These are phyloP conservation scores for Trichoderma asperelloides DNA, from an alignment of 495 filamentous ascomycete genomes.

Conservation along the genomic window DNA sequence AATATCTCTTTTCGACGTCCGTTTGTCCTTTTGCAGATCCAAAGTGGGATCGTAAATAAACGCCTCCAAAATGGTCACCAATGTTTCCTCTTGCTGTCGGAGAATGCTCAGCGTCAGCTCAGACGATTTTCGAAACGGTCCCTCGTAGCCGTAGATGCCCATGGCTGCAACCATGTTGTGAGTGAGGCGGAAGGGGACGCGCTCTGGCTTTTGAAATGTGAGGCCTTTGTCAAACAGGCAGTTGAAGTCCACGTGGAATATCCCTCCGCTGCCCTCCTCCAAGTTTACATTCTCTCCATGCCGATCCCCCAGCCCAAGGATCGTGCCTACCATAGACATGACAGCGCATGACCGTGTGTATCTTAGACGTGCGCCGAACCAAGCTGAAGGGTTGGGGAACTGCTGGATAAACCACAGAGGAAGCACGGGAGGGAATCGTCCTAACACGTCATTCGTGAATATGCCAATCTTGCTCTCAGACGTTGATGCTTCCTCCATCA, in stretches of 20 bases:
- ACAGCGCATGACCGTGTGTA: slow-evolving; percentile 92
- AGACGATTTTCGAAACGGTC: slow-evolving; percentile 82
- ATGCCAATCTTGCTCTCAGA: slow-evolving; percentile 44
- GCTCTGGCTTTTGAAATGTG: slow-evolving; percentile 89
- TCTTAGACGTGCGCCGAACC: slow-evolving; percentile 82
- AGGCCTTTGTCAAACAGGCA: slow-evolving; percentile 98
- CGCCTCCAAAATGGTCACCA: slow-evolving; percentile 94
- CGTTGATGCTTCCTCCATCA: slow-evolving; percentile 37
- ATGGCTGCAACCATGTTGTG: slow-evolving; percentile 98
- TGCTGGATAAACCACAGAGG: slow-evolving; percentile 92
- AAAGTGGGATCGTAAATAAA: slow-evolving; percentile 95
- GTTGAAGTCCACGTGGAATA: slow-evolving; percentile 98
- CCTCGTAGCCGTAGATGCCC: slow-evolving; percentile 85
- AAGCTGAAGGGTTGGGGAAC: slow-evolving; percentile 85
- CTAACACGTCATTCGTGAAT: slow-evolving; percentile 60
- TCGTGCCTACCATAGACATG: slow-evolving; percentile 95
- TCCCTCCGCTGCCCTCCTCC: slow-evolving; percentile 87
- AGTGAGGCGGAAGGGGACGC: slow-evolving; percentile 94
- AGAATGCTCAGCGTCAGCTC: slow-evolving; percentile 81
- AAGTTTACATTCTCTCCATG: slow-evolving; percentile 97
- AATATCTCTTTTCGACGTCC: slow-evolving; percentile 37
- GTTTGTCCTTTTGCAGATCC: slow-evolving; percentile 77
- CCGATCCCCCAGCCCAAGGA: slow-evolving; percentile 91
- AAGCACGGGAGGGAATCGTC: slow-evolving; percentile 68
- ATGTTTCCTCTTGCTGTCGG: slow-evolving; percentile 82